phyloP scores from a whole-genome alignment of 208 protist genomes.

The Trypanosoma theileri region DNA sequence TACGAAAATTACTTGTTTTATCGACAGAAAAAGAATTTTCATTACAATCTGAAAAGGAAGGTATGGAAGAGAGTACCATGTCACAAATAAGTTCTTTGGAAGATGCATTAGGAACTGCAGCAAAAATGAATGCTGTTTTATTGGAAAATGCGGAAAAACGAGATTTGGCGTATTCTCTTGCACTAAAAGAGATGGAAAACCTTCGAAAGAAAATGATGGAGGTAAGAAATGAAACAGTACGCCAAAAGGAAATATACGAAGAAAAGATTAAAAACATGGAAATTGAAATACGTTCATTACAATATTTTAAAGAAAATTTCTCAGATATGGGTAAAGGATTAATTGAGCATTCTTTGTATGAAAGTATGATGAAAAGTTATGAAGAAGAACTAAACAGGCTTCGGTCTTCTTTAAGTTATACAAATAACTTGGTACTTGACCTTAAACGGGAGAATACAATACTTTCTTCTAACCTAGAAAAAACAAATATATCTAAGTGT shows the following conservation, averaged over 20 bases:
- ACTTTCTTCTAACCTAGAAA: background rate
- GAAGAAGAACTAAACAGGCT: constrained; percentile 2
- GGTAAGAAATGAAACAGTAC: background rate
- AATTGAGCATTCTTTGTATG: background rate
- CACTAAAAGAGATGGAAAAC: constrained; percentile 15
- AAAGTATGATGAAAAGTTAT: background rate
- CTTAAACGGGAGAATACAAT: constrained; percentile 5
- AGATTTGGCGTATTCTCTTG: constrained; percentile 12
- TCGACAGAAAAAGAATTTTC: constrained; percentile 9
- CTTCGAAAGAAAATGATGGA: constrained; percentile 7
- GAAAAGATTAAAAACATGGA: constrained; percentile 14
- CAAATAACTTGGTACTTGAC: background rate
- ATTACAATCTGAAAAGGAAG: background rate
- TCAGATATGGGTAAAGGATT: background rate
- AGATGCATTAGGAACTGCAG: constrained; percentile 12
- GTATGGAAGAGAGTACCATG: background rate
- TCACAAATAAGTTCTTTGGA: constrained; percentile 13
- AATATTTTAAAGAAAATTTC: constrained; percentile 3
- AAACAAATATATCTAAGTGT: background rate
- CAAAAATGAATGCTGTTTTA: constrained; percentile 14
- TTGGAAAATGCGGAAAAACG: constrained; percentile 19
- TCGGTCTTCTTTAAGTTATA: background rate
- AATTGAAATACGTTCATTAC: constrained; percentile 6
- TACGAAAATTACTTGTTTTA: constrained; percentile 5
- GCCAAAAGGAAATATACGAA: constrained; percentile 10